Conservation (phyloP, 139 green algal species). For the Nannochloris sp. region DNA sequence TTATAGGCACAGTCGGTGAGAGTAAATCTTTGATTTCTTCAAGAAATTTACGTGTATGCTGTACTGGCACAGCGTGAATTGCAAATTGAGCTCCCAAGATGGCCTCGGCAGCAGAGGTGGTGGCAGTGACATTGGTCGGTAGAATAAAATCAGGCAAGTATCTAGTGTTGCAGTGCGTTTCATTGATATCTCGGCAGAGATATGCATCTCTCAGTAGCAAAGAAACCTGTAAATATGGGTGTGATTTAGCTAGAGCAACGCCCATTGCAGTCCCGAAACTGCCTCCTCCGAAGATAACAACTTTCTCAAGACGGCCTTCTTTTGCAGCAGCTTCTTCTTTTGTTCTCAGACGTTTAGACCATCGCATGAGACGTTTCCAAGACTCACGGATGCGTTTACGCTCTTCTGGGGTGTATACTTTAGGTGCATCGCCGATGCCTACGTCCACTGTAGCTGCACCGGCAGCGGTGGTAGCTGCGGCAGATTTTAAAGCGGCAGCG, state of each 20-base stretch:
- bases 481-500: neutral
- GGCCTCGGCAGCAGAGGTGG: conserved; percentile 60
- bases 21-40: conserved; percentile 65
- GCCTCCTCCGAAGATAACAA: conserved; percentile 93
- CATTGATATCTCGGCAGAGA: conserved; percentile 83
- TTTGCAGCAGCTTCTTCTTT: conserved; percentile 1
- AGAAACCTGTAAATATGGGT: conserved; percentile 52
- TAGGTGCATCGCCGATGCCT: neutral
- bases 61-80: conserved; percentile 92
- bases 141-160: conserved; percentile 75
- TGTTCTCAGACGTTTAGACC: conserved; percentile 37
- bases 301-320: conserved; percentile 46
- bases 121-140: conserved; percentile 79
- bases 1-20: conserved; percentile 71
- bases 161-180: conserved; percentile 71
- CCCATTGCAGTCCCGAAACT: conserved; percentile 96
- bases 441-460: neutral
- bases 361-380: conserved; percentile 82
- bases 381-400: conserved; percentile 61
- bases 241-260: conserved; percentile 72
- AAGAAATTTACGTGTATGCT: conserved; percentile 80
- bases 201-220: conserved; percentile 76
- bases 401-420: conserved; percentile 31
- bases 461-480: neutral
- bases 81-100: conserved; percentile 72